phyloP scores from a whole-genome alignment of 225 moss, liverwort and hornwort species.

The Physcomitrium patens region DNA sequence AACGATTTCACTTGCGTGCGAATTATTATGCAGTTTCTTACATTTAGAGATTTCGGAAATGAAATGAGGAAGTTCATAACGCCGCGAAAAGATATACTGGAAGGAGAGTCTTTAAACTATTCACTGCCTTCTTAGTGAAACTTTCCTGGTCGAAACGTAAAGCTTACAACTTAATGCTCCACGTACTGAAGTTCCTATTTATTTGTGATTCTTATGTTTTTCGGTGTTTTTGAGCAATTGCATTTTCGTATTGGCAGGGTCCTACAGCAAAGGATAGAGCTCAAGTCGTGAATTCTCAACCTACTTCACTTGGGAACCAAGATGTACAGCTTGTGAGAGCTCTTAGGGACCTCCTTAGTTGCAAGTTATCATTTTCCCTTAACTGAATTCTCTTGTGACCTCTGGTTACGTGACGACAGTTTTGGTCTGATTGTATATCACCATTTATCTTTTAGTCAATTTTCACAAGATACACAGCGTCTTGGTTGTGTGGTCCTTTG shows the following conservation, averaged over 20 bases:
- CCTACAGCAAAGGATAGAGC: conserved; percentile 78
- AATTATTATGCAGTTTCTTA: neutral
- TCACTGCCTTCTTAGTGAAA: neutral
- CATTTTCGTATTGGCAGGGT: conserved; percentile 43
- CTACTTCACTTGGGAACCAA: conserved; percentile 61
- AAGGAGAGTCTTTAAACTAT: neutral
- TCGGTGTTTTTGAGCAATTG: neutral
- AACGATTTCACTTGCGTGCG: neutral
- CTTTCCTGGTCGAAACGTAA: conserved; percentile 13
- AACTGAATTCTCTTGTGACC: no score
- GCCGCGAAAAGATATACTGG: neutral
- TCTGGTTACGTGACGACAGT: no score
- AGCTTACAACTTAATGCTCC: neutral
- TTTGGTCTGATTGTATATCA: no score
- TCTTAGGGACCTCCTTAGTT: conserved; percentile 11
- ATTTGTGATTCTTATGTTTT: neutral
- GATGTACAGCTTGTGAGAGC: conserved; percentile 70
- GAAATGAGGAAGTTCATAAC: neutral
- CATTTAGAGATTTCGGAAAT: conserved; percentile 3
- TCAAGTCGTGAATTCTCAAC: conserved; percentile 67
- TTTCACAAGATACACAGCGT: no score
- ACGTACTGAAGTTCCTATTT: neutral
- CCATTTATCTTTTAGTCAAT: no score
- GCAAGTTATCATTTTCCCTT: no score
- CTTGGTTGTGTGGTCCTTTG: neutral